Evolutionary conservation across 345 rosid genomes (phyloP).

Genomic region (Hypericum androsaemum): DNA sequence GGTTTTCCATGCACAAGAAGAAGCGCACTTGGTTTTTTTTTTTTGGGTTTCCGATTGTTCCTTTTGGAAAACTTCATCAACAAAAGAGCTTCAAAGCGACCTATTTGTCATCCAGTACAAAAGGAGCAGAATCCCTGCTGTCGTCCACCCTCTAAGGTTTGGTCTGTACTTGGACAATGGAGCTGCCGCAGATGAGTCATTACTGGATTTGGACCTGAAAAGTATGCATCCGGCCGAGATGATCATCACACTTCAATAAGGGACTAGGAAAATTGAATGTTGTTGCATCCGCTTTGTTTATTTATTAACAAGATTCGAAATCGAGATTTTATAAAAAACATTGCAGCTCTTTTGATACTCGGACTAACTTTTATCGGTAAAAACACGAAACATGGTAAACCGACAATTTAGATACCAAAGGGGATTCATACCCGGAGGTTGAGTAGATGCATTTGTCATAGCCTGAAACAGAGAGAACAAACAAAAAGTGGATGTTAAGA

Average conservation of each 20-base stretch:
- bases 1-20: too few species aligned
- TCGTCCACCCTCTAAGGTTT: slow-evolving; percentile 24
- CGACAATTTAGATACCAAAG: not conserved
- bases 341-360: slow-evolving; percentile 9
- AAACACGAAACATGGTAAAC: not conserved
- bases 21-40: too few species aligned
- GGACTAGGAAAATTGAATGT: too few species aligned
- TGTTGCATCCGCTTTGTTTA: too few species aligned
- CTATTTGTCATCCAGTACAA: slow-evolving; percentile 35
- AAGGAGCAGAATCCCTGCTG: slow-evolving; percentile 33
- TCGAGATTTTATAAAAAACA: not conserved
- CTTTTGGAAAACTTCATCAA: slow-evolving; percentile 15
- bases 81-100: not conserved
- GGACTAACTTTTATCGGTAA: not conserved
- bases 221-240: too few species aligned
- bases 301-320: too few species aligned
- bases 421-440: slow-evolving; percentile 14
- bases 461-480: slow-evolving; percentile 6
- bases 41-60: not conserved
- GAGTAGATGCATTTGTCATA: slow-evolving; percentile 20
- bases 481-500: not conserved
- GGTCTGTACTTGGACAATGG: slow-evolving; percentile 14
- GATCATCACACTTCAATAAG: too few species aligned
- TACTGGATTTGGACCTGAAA: too few species aligned
- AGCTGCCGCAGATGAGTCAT: slow-evolving; percentile 26